Evolutionary conservation across 768 basidiomycete species (phyloP), one percentile per base, ranked within the genome.

Genomic region (Xerocomellus intermedius): DNA sequence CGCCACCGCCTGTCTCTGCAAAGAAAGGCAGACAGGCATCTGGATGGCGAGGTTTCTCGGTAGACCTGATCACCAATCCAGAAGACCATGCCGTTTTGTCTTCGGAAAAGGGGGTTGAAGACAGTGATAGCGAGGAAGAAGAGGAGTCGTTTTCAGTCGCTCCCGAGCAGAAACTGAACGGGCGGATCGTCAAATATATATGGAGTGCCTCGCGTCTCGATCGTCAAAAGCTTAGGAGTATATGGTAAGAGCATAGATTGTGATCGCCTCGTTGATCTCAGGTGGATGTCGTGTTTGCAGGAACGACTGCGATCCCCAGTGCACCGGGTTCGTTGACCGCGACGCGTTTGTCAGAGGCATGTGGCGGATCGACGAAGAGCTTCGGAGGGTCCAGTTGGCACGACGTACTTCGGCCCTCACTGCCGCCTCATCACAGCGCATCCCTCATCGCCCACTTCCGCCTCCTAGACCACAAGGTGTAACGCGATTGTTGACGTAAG

Each of bases 291-390:
- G 42, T 14, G 37, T 46, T 58, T 33, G 14, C 57, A 91, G 90
- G 90, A 76, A 74, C 48, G 89, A 89, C 63, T 89, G 85, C 60
- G 89, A 91, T 68, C 69, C 79, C 4, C 69, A 70, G 4, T 67
- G 73, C 5, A 73, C 70, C 30, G 89, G 88, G 4, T 75, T 75
- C n/a, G 74, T 93, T 12, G 80, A 83, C 58, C 74, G 82, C 5
- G 86, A 88, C 17, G 75, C 74, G 17, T 93, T 93, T 60, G 79
- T 84, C 38, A 80, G 78, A 58, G 91, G 89, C 48, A 91, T 91
- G 88, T 91, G 89, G 89, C 82, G 84, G 36, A 88, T 93, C 28
- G 90, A 93, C 70, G 88, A 90, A 69, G 89, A 91, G 60, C 80
- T 92, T 13, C 76, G 86, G n/a, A 79, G 82, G 43, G 77, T 79